Base-by-base conservation (phyloP, 2,329 filamentous ascomycete genomes). In the Fusarium odoratissimum region DNA sequence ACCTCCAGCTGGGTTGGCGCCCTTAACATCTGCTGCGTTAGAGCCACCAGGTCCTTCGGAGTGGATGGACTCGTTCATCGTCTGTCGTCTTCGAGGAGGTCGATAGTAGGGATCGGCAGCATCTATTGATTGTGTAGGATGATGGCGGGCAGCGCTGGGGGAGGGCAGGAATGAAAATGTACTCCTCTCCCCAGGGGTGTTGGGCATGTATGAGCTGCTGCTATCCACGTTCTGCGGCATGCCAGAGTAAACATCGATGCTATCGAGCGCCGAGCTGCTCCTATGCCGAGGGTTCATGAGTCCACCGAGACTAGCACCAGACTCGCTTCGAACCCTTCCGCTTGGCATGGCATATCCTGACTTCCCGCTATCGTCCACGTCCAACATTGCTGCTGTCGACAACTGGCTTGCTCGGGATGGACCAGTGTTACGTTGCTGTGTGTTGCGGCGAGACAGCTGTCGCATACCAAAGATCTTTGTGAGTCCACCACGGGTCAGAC, bases 381-480 rank as follows among this genome's bases (percentile, higher is more conserved):
- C 88, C 57, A 98, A 85, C 88, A 98, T 98, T 23, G 91, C 93
- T 38, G 93, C 89, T 72, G 91, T 94, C 8, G 94, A 97, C 59
- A 93, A 88, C 80, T 96, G 92, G 79, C 94, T 98, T 76, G 93
- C 91, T 67, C 94, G 90, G 12, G 92, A 92, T 30, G 88, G 86
- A 21, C 89, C 89, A 33, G 60, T 73, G 67, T 86, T 88, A 67
- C 89, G 89, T 52, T 90, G 90, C 61, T 90, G 90, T 64, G 89
- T 90, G 70, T 88, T 85, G 54, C 95, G 91, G 71, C 93, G 90
- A 17, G 93, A 93, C 44, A 98, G 86, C 81, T 98, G 95, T 51
- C 95, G 92, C 88, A 95, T 94, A 56, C 95, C 95, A 79, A 98
- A 97, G 49, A 95, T 94, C 83, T 95, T 97, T 75, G 92, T 91